Base-by-base conservation (phyloP, 176 grass and related monocot genomes). In the Triticum monococcum region DNA sequence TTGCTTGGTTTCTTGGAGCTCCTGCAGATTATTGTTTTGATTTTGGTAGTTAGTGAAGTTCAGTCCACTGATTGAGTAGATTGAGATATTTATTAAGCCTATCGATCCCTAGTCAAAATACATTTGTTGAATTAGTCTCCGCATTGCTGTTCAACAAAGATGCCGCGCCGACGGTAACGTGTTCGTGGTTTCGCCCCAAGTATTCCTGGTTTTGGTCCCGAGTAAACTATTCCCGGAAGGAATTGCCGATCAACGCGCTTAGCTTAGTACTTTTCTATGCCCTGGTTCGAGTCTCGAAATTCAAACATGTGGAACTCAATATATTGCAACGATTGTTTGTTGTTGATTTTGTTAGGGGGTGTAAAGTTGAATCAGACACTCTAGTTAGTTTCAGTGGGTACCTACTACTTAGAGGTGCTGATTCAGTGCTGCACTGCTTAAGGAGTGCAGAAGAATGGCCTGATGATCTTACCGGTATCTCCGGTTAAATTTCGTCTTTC, bases 101-200 rank as follows among this genome's bases (percentile, higher is more conserved):
- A 72, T 67, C 37, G 13, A 25, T 64, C 72, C 16, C 20, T 43
- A 88, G 86, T 85, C 86, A 82, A 85, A 82, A 72, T 70, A 46
- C 56, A 40, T 64, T 78, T 31, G 70, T 81, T 82, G 70, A 82
- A 75, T 18, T 80, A 20, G 79, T 80, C 86, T 80, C 86, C 77
- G 59, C 4, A 20, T 0, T 7, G 61, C 30, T 52, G 6, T 64
- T 85, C 54, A 33, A 81, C 5, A 54, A 85, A 40, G 77, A 78
- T 85, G 40, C 77, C 48, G 16, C 71, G n/a, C 37, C 12, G 17
- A 56, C 7, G 20, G 72, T 30, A 75, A 18, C 64, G 3, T 23
- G 25, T 76, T 69, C 52, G 32, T 59, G 6, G 9, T 78, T 62
- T 64, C 68, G 6, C 33, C 68, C 20, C 41, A 35, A 37, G 14